Evolutionary conservation across 2,329 filamentous ascomycete species (phyloP).

Genomic region (Phyllosticta citrichinensis): DNA sequence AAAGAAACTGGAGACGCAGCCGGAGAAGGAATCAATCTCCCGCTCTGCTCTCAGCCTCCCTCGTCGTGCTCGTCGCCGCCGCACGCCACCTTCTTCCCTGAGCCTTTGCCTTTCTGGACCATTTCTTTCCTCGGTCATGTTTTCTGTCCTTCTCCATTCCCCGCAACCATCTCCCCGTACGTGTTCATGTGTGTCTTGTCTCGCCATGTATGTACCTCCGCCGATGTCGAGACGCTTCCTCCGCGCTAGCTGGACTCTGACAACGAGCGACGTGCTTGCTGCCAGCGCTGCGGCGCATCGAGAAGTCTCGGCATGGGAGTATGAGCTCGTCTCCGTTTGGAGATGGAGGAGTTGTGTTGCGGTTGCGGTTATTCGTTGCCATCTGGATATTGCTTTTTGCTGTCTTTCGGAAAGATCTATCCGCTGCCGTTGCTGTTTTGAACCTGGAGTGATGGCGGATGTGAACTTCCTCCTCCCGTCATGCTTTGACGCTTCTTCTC

Average conservation of each 20-base stretch:
- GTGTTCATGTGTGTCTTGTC: background rate
- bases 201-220: background rate
- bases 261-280: background rate
- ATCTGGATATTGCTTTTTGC: background rate
- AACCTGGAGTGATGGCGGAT: conserved; percentile 6
- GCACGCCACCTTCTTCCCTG: background rate
- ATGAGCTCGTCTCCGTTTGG: background rate
- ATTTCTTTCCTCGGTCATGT: background rate
- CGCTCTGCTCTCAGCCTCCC: no score
- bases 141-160: background rate
- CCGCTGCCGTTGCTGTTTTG: conserved; percentile 10
- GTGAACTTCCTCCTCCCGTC: background rate
- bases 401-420: background rate
- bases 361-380: background rate
- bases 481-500: conserved; percentile 56
- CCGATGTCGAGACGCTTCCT: background rate
- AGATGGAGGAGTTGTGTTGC: background rate
- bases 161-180: background rate
- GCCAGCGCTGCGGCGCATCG: background rate
- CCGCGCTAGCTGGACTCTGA: background rate
- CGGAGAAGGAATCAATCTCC: no score
- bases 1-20: no score
- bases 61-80: background rate
- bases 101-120: background rate
- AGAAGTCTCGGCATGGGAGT: background rate